phyloP scores from a whole-genome alignment of 163 green algal genomes.

The Smithsoniella earleae region DNA sequence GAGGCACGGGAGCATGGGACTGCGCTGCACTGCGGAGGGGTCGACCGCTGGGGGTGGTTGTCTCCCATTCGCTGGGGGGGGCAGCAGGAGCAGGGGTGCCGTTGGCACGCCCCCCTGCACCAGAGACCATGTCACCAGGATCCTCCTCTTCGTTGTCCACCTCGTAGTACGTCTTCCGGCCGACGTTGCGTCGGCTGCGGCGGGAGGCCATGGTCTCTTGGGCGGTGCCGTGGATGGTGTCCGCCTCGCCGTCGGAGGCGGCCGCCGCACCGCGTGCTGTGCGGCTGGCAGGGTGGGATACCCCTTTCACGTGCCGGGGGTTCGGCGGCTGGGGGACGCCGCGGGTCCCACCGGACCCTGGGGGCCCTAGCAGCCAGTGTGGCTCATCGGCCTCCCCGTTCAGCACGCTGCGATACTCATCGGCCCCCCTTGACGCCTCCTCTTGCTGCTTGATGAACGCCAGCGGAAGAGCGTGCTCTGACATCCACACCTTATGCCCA shows the following conservation, averaged over 20 bases:
- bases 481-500: slow-evolving; percentile 18
- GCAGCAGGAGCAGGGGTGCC: not conserved
- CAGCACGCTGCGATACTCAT: not conserved
- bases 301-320: not conserved
- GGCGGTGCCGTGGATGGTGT: not conserved
- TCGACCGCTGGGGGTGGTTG: not conserved
- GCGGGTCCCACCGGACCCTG: not conserved
- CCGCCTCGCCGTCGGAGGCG: not conserved
- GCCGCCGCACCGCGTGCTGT: no score
- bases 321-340: not conserved
- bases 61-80: not conserved
- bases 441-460: slow-evolving; percentile 30
- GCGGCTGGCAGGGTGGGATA: not conserved
- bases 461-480: slow-evolving; percentile 17
- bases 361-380: slow-evolving; percentile 12
- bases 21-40: no score
- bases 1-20: no score
- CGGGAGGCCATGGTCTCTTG: slow-evolving; percentile 11
- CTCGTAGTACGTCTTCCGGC: slow-evolving; percentile 24
- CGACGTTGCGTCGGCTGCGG: slow-evolving; percentile 28
- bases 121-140: not conserved
- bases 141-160: slow-evolving; percentile 2
- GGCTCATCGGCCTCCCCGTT: slow-evolving; percentile 2
- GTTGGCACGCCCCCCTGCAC: not conserved
- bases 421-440: not conserved